Base-by-base conservation (phyloP, 2,329 filamentous ascomycete genomes). In the Bimuria novae-zelandiae region DNA sequence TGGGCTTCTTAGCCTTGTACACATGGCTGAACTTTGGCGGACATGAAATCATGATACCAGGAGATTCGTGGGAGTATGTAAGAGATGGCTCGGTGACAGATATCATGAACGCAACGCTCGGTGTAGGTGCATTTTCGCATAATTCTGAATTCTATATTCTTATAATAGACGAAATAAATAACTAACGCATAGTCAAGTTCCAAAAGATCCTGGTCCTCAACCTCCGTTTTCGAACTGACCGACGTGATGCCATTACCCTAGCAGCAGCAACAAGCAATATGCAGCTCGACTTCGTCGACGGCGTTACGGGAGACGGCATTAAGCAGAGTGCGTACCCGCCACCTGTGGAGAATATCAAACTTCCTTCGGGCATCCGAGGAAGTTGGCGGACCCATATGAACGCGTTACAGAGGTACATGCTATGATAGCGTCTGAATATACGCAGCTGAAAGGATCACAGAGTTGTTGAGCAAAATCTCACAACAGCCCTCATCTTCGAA, bases 171-270 rank as follows among this genome's bases (percentile, higher is more conserved):
- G n/a, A n/a, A n/a, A n/a, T n/a, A n/a, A n/a, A n/a, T 22, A 55
- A 12, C 51, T 51, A 8, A 47, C 16, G 42, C 3, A 14, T 4
- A 21, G 6, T 10, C 36, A 51, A 83, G 81, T 84, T 84, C 57
- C 73, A 80, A 39, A 76, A 80, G 51, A 79, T 84, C 8, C 75
- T 83, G 45, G 80, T 82, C 17, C 76, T 84, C 41, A 82, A 80
- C 42, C 75, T 85, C 3, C 79, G 80, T 0, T 73, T 73, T 8
- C 74, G 82, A 2, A 79, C 76, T 21, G 82, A 84, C 56, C 77
- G 81, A 12, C 75, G 81, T 25, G 80, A 84, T 70, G 74, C 77
- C 10, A 78, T 84, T 65, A 71, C 74, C 0, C 70, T 83, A 6
- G 76, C 79, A 2, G 79, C 79, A 2, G 75, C 77, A 3, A 70